Evolutionary conservation across 2,329 filamentous ascomycete genomes (phyloP).

Genomic region (Trichoderma sp.): DNA sequence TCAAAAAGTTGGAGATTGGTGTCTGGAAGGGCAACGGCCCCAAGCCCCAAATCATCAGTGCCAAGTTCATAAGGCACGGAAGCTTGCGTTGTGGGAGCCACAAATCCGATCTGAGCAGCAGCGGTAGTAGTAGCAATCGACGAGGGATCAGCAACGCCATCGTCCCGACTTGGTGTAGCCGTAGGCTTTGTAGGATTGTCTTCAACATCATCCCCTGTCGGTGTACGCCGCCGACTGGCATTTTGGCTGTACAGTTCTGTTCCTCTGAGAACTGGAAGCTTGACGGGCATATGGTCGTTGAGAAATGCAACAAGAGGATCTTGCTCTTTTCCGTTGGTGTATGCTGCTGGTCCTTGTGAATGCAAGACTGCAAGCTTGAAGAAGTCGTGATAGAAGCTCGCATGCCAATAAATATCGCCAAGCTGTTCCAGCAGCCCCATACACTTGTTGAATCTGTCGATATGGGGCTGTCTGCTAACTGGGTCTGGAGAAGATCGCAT

Average conservation of each 20-base stretch:
- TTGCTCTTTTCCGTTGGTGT: neutral
- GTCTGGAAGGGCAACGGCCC: neutral
- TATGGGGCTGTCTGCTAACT: neutral
- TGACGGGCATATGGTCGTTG: constrained; percentile 10
- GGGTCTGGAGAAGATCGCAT: constrained; percentile 8
- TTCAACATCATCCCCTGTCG: neutral
- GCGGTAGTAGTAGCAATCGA: neutral
- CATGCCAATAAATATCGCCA: constrained; percentile 25
- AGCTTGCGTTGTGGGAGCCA: neutral
- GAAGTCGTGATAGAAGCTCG: constrained; percentile 24
- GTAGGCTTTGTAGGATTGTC: neutral
- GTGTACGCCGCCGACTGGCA: neutral
- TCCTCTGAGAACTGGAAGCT: neutral
- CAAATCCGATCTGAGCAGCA: neutral
- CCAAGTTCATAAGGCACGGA: neutral
- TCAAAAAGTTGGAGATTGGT: constrained; percentile 16
- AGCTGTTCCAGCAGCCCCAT: constrained; percentile 22
- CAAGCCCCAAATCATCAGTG: neutral
- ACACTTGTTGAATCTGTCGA: constrained; percentile 19
- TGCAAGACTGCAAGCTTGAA: constrained; percentile 20
- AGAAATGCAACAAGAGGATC: constrained; percentile 17
- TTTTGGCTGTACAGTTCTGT: neutral
- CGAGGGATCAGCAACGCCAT: neutral
- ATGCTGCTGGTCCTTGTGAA: neutral
- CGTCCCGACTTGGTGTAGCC: neutral